Base-by-base conservation (phyloP, 192 early-diverging fungal genomes). In the Coemansia sp. region DNA sequence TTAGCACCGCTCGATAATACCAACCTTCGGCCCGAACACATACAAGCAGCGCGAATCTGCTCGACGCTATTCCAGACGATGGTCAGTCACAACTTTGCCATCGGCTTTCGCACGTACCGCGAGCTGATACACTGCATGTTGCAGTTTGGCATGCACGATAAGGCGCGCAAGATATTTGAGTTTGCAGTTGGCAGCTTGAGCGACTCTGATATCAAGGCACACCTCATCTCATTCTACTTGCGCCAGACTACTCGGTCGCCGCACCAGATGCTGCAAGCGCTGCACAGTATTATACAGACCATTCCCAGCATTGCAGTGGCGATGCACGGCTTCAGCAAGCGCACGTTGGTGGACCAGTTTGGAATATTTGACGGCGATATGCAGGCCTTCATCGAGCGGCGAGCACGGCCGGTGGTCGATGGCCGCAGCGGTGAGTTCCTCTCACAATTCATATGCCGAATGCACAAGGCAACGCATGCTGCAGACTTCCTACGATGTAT, bases 351-450 rank as follows among this genome's bases (percentile, higher is more conserved):
- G 5, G 74, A 70, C 49, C 74, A 71, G 42, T 73, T 76, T 64
- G 73, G 74, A 12, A 67, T 82, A 56, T 82, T 70, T 36, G 46
- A 73, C 56, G 79, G 79, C 59, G 59, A 82, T 24, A 12, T 82
- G 9, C 17, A 14, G 12, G 74, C 70, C 17, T 76, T 82, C 62
- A 25, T 58, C 0, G 60, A 40, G 15, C 64, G 64, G 24, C 39
- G 29, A 19, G 32, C 3, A 61, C 70, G 70, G 4, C 59, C 71
- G 17, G 59, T 42, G 27, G 59, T 64, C 4, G 38, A 41, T 3
- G 67, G 57, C 56, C 65, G 73, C 9, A 62, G 62, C 9, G 66
- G 67, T 17, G 60, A 43, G 67, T 76, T 76, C 45, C 36, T 76
- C 46, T 20, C 27, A 0, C 59, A 32, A 12, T 73, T 51, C 42